These are phyloP conservation scores for Nakaseomyces glabratus DNA, from an alignment of 1,139 yeast species.

Conservation along the genomic window DNA sequence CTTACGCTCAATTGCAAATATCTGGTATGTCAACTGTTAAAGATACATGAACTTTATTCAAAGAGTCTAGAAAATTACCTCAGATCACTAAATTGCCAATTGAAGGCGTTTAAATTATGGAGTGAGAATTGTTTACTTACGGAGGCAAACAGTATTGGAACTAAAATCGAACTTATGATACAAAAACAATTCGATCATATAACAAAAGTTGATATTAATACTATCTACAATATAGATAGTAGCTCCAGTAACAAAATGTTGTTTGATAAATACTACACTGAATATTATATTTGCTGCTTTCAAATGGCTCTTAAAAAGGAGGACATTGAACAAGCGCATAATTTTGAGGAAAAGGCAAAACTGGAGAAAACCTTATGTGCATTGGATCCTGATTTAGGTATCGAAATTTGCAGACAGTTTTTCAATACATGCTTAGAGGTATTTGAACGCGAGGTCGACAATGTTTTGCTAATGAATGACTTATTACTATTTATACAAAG, in stretches of 20 bases:
- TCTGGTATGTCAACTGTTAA: conserved; percentile 19
- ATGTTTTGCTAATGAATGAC: neutral
- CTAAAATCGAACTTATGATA: conserved; percentile 11
- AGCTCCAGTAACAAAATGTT: too few relatives aligned
- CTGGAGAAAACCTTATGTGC: conserved; percentile 8
- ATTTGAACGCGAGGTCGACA: neutral
- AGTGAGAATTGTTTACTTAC: conserved; percentile 14
- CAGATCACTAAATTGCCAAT: conserved; percentile 17
- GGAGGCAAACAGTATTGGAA: conserved; percentile 7
- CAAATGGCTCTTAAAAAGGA: conserved; percentile 14
- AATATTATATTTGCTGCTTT: conserved; percentile 17
- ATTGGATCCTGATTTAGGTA: conserved; percentile 12
- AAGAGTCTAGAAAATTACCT: conserved; percentile 10
- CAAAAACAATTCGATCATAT: conserved; percentile 11
- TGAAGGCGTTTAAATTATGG: conserved; percentile 1
- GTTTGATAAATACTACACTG: conserved; percentile 15
- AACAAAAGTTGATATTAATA: conserved; percentile 8
- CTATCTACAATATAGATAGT: neutral
- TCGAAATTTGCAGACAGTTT: conserved; percentile 21
- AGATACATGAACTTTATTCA: conserved; percentile 16
- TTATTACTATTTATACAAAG: conserved; percentile 9
- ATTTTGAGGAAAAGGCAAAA: conserved; percentile 15
- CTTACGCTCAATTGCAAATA: conserved; percentile 15
- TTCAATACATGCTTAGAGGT: conserved; percentile 16
- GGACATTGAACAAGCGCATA: conserved; percentile 19